Base-by-base conservation (phyloP, 768 basidiomycete genomes). In the Atractiella rhizophila region DNA sequence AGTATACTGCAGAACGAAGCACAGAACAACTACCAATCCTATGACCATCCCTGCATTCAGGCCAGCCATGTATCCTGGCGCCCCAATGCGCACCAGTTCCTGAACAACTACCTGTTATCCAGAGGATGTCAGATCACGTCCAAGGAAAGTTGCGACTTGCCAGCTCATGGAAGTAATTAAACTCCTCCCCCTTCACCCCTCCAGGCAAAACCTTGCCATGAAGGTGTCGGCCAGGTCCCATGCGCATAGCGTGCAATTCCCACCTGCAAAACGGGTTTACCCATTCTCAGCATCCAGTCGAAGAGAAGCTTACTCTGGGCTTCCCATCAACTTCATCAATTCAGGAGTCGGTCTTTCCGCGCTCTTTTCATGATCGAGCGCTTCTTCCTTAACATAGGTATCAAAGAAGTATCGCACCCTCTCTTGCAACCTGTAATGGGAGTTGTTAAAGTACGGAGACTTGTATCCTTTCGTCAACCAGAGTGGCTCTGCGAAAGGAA, bases 151-250 rank as follows among this genome's bases (percentile, higher is more conserved):
- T 20, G 25, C 76, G 74, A 2, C 13, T 20, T 11, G 20, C 5
- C 12, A 16, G 25, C 63, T 80, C 85, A 52, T 85, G 81, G 66
- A 86, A 85, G 52, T 76, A 80, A 56, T 83, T 76, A 52, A 77
- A 86, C 58, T 83, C 74, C 54, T 80, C 76, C 1, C 76, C 71
- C 29, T 67, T 67, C 30, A 74, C 52, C 4, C 76, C 82, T 38
- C 65, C 67, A 65, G 80, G 71, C 6, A 88, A 62, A 10, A 60
- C 66, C 20, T 66, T 63, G 2, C 86, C 85, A 57, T 77, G 66
- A 28, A 86, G 60, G 51, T 86, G 82, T 50, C 73, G 76, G 20
- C 82, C 82, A 0, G 86, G 85, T 13, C 86, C 86, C 61, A 86
- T 65, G 18, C 79, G 67, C 81, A 91, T 88, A 12, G 80, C 78